Conservation (phyloP, 345 rosid species). For the Citrus mangshanensis region DNA sequence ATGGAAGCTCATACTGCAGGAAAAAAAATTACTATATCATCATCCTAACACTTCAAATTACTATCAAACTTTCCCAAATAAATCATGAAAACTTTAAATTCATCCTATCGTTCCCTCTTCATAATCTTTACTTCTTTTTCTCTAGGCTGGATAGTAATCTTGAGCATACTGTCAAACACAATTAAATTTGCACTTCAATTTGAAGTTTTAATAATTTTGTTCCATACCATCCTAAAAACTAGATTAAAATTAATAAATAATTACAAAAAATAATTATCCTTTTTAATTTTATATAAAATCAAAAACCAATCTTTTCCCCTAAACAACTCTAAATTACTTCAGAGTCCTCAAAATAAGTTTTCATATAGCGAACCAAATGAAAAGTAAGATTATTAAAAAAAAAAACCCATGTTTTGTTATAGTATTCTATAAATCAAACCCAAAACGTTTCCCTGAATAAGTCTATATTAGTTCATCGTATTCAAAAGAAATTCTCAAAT, state of each 20-base stretch:
- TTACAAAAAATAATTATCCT: not conserved
- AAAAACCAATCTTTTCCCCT: no score
- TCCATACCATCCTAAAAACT: not conserved
- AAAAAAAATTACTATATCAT: not conserved
- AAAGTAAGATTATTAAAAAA: no score
- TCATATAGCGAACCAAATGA: no score
- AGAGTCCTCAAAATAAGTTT: no score
- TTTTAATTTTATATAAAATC: not conserved
- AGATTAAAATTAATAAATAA: not conserved
- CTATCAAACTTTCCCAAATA: not conserved
- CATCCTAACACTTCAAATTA: not conserved
- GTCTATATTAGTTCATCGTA: fast-evolving
- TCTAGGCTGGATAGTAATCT: conserved; percentile 81
- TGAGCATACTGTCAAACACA: conserved; percentile 58
- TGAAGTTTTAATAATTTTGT: not conserved
- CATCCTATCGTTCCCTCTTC: conserved; percentile 71
- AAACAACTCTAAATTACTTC: no score
- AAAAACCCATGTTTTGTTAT: no score
- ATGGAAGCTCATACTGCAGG: conserved; percentile 87
- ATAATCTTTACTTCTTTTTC: conserved; percentile 69
- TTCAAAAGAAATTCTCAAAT: no score
- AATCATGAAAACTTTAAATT: conserved; percentile 6
- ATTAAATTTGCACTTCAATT: conserved; percentile 10
- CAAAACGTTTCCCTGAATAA: no score
- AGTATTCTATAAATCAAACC: no score